Percentiles rank a stretch among this genome's conserved stretches.
These are phyloP conservation scores for Phaeophleospora eucalypticola DNA, from an alignment of 2,329 filamentous ascomycete species.

Conservation along the genomic window DNA sequence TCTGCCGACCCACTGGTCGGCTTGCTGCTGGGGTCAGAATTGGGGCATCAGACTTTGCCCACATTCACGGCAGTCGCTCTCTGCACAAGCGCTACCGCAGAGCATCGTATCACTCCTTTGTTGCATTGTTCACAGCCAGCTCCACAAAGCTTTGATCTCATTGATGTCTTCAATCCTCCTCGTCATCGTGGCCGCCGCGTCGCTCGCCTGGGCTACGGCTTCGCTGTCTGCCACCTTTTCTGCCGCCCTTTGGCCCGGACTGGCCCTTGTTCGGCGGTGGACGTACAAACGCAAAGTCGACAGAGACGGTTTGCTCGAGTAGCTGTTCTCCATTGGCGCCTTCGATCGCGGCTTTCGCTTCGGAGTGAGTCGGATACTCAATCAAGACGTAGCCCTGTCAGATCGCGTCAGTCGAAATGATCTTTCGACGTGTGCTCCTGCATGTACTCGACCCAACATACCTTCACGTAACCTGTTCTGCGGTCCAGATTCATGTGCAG, in stretches of 20 bases:
- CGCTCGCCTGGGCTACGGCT: slow-evolving; percentile 43
- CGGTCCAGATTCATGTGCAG: slow-evolving; percentile 78
- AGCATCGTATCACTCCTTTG: too few relatives aligned
- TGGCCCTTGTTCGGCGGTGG: slow-evolving; percentile 61
- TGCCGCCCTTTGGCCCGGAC: slow-evolving; percentile 30
- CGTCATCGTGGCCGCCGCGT: slow-evolving; percentile 23
- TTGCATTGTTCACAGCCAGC: not conserved
- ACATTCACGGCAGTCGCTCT: too few relatives aligned
- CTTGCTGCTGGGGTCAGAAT: not conserved
- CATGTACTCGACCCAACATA: slow-evolving; percentile 30
- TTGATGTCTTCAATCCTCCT: slow-evolving; percentile 16
- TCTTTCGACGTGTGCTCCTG: not conserved
- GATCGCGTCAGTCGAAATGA: not conserved
- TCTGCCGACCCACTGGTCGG: not conserved
- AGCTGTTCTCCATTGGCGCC: slow-evolving; percentile 73
- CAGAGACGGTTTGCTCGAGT: slow-evolving; percentile 73
- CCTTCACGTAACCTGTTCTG: slow-evolving; percentile 83
- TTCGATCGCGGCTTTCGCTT: slow-evolving; percentile 77
- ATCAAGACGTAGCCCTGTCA: slow-evolving; percentile 75
- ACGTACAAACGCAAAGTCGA: slow-evolving; percentile 82
- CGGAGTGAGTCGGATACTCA: slow-evolving; percentile 74
- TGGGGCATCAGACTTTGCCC: too few relatives aligned
- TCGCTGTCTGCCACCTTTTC: slow-evolving; percentile 35
- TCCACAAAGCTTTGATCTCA: too few relatives aligned
- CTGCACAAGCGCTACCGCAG: not conserved